These are phyloP conservation scores for Hypoxylon sp. DNA, from an alignment of 2,329 filamentous ascomycete genomes.

Conservation along the genomic window DNA sequence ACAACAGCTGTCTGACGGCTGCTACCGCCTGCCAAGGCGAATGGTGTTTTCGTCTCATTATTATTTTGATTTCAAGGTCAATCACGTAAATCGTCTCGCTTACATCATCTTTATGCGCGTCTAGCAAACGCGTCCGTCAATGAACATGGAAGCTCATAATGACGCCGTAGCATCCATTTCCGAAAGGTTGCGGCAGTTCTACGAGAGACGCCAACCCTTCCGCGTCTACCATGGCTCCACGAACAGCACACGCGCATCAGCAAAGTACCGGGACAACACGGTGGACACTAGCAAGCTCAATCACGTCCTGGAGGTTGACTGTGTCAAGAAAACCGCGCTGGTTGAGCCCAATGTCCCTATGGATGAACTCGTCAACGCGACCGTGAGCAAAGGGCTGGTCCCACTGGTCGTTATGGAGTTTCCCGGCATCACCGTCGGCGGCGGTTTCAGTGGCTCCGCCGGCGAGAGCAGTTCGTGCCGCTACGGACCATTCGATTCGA, in stretches of 20 bases:
- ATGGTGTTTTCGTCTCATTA: not conserved
- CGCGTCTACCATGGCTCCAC: slow-evolving; percentile 84
- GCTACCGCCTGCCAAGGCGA: not conserved
- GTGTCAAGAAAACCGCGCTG: slow-evolving; percentile 67
- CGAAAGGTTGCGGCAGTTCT: slow-evolving; percentile 61
- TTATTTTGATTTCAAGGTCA: not conserved
- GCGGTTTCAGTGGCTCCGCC: slow-evolving; percentile 76
- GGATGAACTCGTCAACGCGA: slow-evolving; percentile 73
- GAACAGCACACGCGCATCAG: slow-evolving; percentile 77
- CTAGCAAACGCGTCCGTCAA: slow-evolving; percentile 2
- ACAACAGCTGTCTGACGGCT: not conserved
- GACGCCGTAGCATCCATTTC: slow-evolving; percentile 62
- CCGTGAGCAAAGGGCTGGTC: slow-evolving; percentile 69
- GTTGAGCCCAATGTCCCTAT: slow-evolving; percentile 80
- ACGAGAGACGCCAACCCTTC: slow-evolving; percentile 68
- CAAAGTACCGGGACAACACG: slow-evolving; percentile 66
- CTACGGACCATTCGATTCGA: slow-evolving; percentile 76
- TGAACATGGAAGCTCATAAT: slow-evolving; percentile 62
- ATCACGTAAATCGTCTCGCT: not conserved
- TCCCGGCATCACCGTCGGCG: slow-evolving; percentile 79
- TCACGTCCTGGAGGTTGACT: slow-evolving; percentile 74
- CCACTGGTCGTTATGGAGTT: slow-evolving; percentile 80
- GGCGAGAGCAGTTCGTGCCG: slow-evolving; percentile 79
- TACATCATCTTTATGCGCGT: not conserved
- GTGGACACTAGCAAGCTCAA: slow-evolving; percentile 77